Conservation (phyloP, 805 yeast genomes). For the Myxozyma udenii region DNA sequence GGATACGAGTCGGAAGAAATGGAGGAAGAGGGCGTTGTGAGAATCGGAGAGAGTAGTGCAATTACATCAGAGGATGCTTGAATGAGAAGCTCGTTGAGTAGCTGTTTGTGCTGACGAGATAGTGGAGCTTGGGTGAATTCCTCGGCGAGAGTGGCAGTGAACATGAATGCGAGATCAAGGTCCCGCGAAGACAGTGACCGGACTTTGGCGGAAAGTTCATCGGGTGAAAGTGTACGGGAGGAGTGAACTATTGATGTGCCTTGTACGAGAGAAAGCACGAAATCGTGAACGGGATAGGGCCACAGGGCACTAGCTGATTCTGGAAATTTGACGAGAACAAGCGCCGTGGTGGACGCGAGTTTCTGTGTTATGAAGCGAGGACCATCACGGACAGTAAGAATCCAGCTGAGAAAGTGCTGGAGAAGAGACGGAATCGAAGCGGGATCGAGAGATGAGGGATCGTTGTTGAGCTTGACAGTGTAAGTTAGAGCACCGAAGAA, state of each 20-base stretch:
- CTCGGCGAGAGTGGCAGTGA: slow-evolving; percentile 22
- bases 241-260: not conserved
- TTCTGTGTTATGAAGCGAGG: slow-evolving; percentile 24
- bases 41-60: slow-evolving; percentile 4
- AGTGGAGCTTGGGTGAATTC: slow-evolving; percentile 24
- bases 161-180: slow-evolving; percentile 7
- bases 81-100: slow-evolving; percentile 4
- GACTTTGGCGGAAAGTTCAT: not conserved
- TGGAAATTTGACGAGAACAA: slow-evolving; percentile 15
- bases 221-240: not conserved
- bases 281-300: slow-evolving; percentile 22
- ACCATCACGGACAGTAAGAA: slow-evolving; percentile 12
- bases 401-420: slow-evolving; percentile 17
- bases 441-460: slow-evolving; percentile 22
- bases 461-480: slow-evolving; percentile 54
- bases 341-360: slow-evolving; percentile 15
- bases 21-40: slow-evolving; percentile 2
- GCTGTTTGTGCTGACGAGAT: slow-evolving; percentile 14
- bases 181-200: slow-evolving; percentile 1
- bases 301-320: slow-evolving; percentile 4
- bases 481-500: slow-evolving; percentile 82
- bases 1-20: slow-evolving; percentile 5
- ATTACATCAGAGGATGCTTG: slow-evolving; percentile 6
- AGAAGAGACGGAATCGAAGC: slow-evolving; percentile 1
- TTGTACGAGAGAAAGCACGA: slow-evolving; percentile 10